These are phyloP conservation scores for Phytophthora litchii DNA, from an alignment of 352 stramenopile species.

Conservation along the genomic window DNA sequence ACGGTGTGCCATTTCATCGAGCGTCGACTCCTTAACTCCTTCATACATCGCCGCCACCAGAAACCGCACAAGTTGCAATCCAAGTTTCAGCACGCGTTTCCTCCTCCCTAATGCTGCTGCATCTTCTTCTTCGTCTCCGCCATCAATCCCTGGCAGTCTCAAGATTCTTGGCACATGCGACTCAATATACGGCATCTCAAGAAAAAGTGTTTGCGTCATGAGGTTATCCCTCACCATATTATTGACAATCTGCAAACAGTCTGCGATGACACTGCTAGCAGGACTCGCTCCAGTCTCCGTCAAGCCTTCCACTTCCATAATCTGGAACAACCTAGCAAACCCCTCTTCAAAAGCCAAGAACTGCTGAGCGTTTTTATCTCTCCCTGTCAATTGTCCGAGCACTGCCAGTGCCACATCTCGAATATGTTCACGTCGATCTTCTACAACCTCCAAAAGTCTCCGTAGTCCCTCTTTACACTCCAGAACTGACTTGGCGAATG, in stretches of 20 bases:
- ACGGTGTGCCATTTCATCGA: slow-evolving; percentile 63
- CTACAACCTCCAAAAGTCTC: slow-evolving; percentile 71
- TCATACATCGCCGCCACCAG: slow-evolving; percentile 67
- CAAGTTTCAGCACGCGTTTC: slow-evolving; percentile 65
- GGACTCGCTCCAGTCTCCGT: slow-evolving; percentile 28
- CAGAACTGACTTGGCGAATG: slow-evolving; percentile 55
- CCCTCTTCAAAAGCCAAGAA: slow-evolving; percentile 86
- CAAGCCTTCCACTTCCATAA: slow-evolving; percentile 75
- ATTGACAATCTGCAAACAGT: slow-evolving; percentile 81
- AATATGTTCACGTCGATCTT: slow-evolving; percentile 84
- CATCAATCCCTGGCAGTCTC: slow-evolving; percentile 32
- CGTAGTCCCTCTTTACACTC: slow-evolving; percentile 75
- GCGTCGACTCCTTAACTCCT: slow-evolving; percentile 39
- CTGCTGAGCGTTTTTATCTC: slow-evolving; percentile 76
- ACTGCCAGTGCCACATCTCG: slow-evolving; percentile 75
- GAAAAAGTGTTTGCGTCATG: slow-evolving; percentile 80
- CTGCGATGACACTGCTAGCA: slow-evolving; percentile 59
- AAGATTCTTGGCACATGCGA: slow-evolving; percentile 61
- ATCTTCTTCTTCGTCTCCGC: slow-evolving; percentile 22
- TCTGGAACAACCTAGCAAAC: slow-evolving; percentile 75
- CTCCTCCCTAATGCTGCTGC: slow-evolving; percentile 35
- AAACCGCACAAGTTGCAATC: slow-evolving; percentile 70
- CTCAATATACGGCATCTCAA: slow-evolving; percentile 60
- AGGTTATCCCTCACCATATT: slow-evolving; percentile 83
- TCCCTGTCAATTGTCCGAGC: slow-evolving; percentile 68